phyloP scores from a whole-genome alignment of 345 rosid genomes.

The Chamaenerion angustifolium region DNA sequence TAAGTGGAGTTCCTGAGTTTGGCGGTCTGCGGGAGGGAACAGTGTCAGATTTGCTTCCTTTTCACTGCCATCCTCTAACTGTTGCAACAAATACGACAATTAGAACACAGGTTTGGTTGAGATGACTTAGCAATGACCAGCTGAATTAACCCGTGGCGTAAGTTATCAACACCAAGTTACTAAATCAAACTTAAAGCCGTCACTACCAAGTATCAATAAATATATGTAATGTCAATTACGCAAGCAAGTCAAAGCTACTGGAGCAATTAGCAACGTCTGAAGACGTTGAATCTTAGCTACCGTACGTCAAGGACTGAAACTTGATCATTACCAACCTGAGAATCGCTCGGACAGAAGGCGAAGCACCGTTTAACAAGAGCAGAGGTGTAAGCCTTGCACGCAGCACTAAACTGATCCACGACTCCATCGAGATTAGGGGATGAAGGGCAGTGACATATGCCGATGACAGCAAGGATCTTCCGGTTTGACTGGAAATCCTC shows the following conservation, averaged over 20 bases:
- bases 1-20: slow-evolving; percentile 77
- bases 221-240: no score
- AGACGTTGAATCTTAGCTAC: no score
- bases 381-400: slow-evolving; percentile 51
- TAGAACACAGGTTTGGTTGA: background rate
- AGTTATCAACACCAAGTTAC: no score
- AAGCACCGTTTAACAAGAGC: slow-evolving; percentile 83
- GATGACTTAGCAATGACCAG: no score
- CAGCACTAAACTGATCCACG: slow-evolving; percentile 37
- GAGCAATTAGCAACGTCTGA: no score
- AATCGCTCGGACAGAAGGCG: slow-evolving; percentile 78
- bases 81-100: slow-evolving; percentile 11
- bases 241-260: no score
- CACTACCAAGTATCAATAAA: no score
- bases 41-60: slow-evolving; percentile 48
- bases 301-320: no score
- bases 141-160: no score
- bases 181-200: no score
- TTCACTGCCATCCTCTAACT: slow-evolving; percentile 73
- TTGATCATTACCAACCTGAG: slow-evolving; percentile 3
- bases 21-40: slow-evolving; percentile 86
- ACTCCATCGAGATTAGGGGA: slow-evolving; percentile 72
- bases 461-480: slow-evolving; percentile 84
- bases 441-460: slow-evolving; percentile 85
- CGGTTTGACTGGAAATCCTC: slow-evolving; percentile 96